A percentile compares a stretch with the other conserved stretches of the same genome.
These are phyloP conservation scores for Penicillium brasilianum DNA, from an alignment of 2,329 filamentous ascomycete species.

Conservation along the genomic window DNA sequence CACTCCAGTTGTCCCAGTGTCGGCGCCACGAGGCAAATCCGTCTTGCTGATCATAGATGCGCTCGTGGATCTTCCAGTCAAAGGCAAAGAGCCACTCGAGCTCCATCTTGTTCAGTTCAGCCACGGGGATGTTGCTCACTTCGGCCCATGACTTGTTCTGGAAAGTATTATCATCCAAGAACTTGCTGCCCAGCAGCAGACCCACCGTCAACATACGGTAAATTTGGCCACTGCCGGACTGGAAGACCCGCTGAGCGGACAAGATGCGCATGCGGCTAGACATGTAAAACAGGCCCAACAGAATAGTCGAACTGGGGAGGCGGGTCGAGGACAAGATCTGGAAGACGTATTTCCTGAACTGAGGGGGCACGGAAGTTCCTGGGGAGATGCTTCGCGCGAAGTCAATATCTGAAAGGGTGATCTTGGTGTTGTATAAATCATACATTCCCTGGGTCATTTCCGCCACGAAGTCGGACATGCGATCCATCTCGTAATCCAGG, in stretches of 20 bases:
- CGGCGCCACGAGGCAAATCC: constrained; percentile 69
- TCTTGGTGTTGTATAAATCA: constrained; percentile 60
- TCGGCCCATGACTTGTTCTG: constrained; percentile 97
- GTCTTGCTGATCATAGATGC: constrained; percentile 73
- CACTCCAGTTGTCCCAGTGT: constrained; percentile 69
- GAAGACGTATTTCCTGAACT: constrained; percentile 89
- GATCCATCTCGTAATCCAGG: constrained; percentile 94
- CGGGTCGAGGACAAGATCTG: constrained; percentile 90
- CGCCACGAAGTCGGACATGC: constrained; percentile 93
- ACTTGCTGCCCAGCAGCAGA: constrained; percentile 89
- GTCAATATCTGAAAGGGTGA: constrained; percentile 67
- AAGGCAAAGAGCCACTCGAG: constrained; percentile 85
- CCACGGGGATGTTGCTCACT: constrained; percentile 84
- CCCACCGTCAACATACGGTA: constrained; percentile 88
- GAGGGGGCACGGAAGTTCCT: constrained; percentile 65
- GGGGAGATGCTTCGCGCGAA: constrained; percentile 67
- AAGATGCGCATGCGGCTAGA: constrained; percentile 81
- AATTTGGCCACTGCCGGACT: constrained; percentile 68
- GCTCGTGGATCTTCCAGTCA: constrained; percentile 83
- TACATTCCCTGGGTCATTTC: constrained; percentile 82
- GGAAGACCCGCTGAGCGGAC: constrained; percentile 61
- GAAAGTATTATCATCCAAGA: constrained; percentile 95
- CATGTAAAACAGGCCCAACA: constrained; percentile 88
- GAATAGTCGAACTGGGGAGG: constrained; percentile 86
- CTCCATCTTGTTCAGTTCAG: constrained; percentile 84